Percentiles rank a stretch among this genome's conserved stretches.
Evolutionary conservation across 306 rosid species (phyloP).

Genomic region (Cicer bijugum): DNA sequence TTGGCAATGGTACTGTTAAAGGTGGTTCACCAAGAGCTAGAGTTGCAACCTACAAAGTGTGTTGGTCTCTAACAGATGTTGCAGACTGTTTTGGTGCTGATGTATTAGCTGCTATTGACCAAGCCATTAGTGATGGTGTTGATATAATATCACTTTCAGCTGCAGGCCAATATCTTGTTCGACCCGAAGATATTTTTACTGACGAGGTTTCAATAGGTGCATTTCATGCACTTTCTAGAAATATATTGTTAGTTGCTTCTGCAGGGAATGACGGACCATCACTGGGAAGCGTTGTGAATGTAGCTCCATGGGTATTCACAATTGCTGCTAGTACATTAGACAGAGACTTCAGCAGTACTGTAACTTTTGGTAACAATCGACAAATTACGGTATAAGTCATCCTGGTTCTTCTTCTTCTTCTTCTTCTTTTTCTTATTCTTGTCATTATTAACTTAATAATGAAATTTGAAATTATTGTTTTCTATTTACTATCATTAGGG

Average conservation of each 20-base stretch:
- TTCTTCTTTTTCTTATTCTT: background rate
- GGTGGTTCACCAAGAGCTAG: conserved; percentile 84
- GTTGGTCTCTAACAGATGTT: conserved; percentile 53
- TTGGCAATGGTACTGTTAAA: conserved; percentile 80
- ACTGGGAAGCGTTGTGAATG: conserved; percentile 46
- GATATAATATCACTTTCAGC: conserved; percentile 63
- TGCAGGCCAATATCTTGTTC: conserved; percentile 31
- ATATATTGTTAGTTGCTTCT: conserved; percentile 55
- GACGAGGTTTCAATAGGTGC: conserved; percentile 58
- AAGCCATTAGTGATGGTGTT: conserved; percentile 75
- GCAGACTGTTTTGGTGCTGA: conserved; percentile 62
- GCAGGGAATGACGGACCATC: conserved; percentile 72
- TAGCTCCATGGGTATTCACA: conserved; percentile 69
- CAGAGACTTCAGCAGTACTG: conserved; percentile 53
- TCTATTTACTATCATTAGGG: conserved; percentile 45
- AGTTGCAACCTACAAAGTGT: conserved; percentile 77
- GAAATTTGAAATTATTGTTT: conserved; percentile 19
- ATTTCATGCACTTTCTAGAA: conserved; percentile 60
- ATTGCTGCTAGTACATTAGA: conserved; percentile 78
- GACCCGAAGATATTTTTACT: conserved; percentile 7
- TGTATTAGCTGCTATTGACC: conserved; percentile 62
- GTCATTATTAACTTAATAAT: background rate
- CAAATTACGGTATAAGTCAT: conserved; percentile 20
- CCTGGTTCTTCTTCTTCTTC: background rate
- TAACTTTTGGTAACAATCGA: conserved; percentile 48